Percentiles rank a stretch among this genome's conserved stretches.
These are phyloP conservation scores for Debaryomyces maramus DNA, from an alignment of 805 yeast species.

Conservation along the genomic window DNA sequence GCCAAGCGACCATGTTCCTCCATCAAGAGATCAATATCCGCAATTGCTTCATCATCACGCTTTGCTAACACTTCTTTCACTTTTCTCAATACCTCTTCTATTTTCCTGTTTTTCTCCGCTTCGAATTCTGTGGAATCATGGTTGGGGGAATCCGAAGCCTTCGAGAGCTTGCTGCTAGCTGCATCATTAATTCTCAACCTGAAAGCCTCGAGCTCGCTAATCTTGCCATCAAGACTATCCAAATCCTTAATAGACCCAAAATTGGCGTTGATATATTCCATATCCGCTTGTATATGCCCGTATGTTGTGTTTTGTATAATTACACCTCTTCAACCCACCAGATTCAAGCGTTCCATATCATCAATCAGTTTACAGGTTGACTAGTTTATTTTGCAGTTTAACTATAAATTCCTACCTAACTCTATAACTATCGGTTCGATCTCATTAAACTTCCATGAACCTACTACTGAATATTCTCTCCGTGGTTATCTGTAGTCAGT, in stretches of 20 bases:
- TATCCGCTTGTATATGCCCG: no score
- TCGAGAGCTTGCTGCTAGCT: neutral
- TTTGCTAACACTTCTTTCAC: neutral
- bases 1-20: constrained; percentile 13
- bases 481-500: no score
- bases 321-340: no score
- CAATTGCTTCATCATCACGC: constrained; percentile 4
- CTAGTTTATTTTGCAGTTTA: no score
- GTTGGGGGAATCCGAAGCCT: neutral
- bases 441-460: no score
- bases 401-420: no score
- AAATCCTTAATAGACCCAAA: constrained; percentile 38
- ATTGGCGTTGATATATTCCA: constrained; percentile 34
- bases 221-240: constrained; percentile 22
- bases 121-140: neutral
- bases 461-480: no score
- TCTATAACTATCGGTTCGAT: no score
- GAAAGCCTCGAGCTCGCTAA: constrained; percentile 23
- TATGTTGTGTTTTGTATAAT: no score
- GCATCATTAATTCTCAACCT: constrained; percentile 9
- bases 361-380: no score
- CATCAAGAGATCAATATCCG: constrained; percentile 9
- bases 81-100: constrained; percentile 3
- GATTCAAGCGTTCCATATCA: no score
- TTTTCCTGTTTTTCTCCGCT: neutral